Evolutionary conservation across 495 filamentous ascomycete genomes (phyloP), one percentile per base, ranked within the genome.

Genomic region (Aspergillus bertholletiae): DNA sequence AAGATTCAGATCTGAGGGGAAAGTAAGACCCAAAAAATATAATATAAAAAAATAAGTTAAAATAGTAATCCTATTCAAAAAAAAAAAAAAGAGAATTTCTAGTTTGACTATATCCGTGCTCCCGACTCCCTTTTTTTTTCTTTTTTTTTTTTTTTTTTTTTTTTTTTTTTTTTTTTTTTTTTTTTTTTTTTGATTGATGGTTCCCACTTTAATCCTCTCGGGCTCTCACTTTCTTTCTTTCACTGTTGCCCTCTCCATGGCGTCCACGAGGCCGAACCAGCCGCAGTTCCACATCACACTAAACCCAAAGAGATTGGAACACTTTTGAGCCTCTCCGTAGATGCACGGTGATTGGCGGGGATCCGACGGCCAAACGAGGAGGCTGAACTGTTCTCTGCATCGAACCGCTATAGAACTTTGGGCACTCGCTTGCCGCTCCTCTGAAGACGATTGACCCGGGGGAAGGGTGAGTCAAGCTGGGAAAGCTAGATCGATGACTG

Each of bases 351-450:
- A 61, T 64, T 64, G 61, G 61, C 44, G 32, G 18, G 27, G 13
- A 40, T 13, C 7, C 7, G 56, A 55, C 43, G 49, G 44, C 34
- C 49, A 41, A 57, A 41, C 28, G 35, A 64, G 56, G 61, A 64
- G 61, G 61, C 61, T 64, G 61, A 64, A 64, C 48, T 58, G 53
- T 61, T 52, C 39, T 64, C 61, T 64, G 61, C 61, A 64, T 34
- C 46, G 61, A 64, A 64, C 51, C 55, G 53, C 51, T 52, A 55
- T 64, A 53, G 58, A 64, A 64, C 58, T 58, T 60, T 23, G 51
- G 24, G 39, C 13, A 24, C 20, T 52, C 22, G n/a, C 35, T 41
- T 39, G 21, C 32, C 28, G 11, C 37, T 27, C 22, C 18, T 6
- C n/a, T 51, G 26, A 32, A n/a, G 41, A 53, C 9, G 18, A 53